These are phyloP conservation scores for Clitopilus hobsonii DNA, from an alignment of 768 basidiomycete species.

Conservation along the genomic window DNA sequence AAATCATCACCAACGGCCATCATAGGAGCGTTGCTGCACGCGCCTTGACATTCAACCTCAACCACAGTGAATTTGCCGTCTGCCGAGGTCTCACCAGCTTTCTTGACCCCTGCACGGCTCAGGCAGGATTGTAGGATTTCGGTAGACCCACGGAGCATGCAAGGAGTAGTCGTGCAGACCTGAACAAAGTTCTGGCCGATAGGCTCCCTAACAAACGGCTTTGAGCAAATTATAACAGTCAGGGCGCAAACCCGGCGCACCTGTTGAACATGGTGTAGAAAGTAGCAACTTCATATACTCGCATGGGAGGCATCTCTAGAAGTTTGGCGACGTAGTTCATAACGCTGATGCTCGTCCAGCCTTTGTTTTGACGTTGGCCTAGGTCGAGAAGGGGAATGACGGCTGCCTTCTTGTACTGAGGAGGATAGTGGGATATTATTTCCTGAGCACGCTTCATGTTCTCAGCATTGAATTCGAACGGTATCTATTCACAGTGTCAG, in stretches of 20 bases:
- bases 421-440: slow-evolving; percentile 90
- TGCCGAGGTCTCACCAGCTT: slow-evolving; percentile 88
- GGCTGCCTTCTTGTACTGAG: slow-evolving; percentile 98
- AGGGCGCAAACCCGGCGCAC: slow-evolving; percentile 33
- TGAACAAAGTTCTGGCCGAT: slow-evolving; percentile 94
- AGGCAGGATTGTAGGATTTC: slow-evolving; percentile 85
- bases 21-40: slow-evolving; percentile 98
- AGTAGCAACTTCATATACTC: slow-evolving; percentile 98
- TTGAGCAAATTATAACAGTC: not conserved
- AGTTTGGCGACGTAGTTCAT: slow-evolving; percentile 98
- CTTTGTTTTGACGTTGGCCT: slow-evolving; percentile 95
- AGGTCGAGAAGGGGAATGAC: slow-evolving; percentile 96
- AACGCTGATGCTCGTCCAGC: slow-evolving; percentile 96
- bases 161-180: slow-evolving; percentile 98
- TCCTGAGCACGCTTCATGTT: slow-evolving; percentile 84
- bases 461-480: slow-evolving; percentile 78
- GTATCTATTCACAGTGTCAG: no score
- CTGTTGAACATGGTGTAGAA: slow-evolving; percentile 99
- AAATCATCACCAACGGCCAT: slow-evolving; percentile 94
- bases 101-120: slow-evolving; percentile 75
- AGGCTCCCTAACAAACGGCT: slow-evolving; percentile 60
- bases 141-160: slow-evolving; percentile 91
- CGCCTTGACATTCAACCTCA: slow-evolving; percentile 98
- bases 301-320: slow-evolving; percentile 94
- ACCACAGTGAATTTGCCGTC: slow-evolving; percentile 97